phyloP scores from a whole-genome alignment of 1,284 basidiomycete genomes.

The Takashimella tepidaria region DNA sequence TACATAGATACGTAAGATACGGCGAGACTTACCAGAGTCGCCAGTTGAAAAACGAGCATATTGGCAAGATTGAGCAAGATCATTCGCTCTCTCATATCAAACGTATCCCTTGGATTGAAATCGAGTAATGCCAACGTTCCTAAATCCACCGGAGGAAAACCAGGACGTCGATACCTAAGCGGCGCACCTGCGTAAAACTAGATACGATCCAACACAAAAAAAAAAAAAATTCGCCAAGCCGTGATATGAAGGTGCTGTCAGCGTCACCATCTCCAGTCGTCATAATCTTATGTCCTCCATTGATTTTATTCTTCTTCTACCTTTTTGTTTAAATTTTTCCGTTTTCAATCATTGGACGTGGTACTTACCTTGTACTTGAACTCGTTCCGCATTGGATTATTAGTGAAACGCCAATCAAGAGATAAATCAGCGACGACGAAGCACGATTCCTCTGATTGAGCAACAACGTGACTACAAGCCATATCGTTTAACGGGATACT shows the following conservation, averaged over 20 bases:
- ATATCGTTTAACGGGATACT: neutral
- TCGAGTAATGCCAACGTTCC: conserved; percentile 34
- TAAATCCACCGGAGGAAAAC: conserved; percentile 26
- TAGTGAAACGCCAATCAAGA: conserved; percentile 37
- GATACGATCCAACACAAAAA: conserved; percentile 1
- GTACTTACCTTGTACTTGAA: conserved; percentile 14
- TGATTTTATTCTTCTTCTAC: too few species aligned
- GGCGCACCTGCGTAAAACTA: conserved; percentile 39
- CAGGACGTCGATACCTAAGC: conserved; percentile 24
- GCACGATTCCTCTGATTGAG: conserved; percentile 13
- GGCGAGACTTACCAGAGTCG: conserved; percentile 27
- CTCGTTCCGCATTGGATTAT: conserved; percentile 17
- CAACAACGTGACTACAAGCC: conserved; percentile 14
- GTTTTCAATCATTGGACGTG: neutral
- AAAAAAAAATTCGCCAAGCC: too few species aligned
- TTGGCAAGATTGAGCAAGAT: conserved; percentile 38
- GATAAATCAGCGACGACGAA: conserved; percentile 28
- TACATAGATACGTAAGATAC: neutral
- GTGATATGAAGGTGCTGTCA: too few species aligned
- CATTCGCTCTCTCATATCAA: conserved; percentile 25
- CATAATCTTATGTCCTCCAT: too few species aligned
- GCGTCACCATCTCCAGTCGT: too few species aligned
- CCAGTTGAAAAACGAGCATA: conserved; percentile 43
- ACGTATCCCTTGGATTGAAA: conserved; percentile 22
- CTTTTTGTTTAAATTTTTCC: too few species aligned